These are phyloP conservation scores for Venturia carpophila DNA, from an alignment of 2,329 filamentous ascomycete species.

Conservation along the genomic window DNA sequence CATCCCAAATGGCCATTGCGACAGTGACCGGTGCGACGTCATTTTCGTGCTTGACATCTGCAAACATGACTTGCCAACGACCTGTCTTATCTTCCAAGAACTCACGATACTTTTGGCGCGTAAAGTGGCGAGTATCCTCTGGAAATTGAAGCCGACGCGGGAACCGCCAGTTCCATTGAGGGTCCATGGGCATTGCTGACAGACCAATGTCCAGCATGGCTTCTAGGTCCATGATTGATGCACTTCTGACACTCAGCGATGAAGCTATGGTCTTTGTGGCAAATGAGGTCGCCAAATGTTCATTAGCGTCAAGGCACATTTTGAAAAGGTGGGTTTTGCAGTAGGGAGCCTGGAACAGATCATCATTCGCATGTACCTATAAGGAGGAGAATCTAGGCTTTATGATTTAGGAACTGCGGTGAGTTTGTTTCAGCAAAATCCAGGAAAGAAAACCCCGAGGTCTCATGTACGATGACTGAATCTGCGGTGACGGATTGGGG, in stretches of 20 bases:
- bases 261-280: background rate
- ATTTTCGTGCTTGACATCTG: constrained; percentile 4
- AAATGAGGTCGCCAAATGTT: background rate
- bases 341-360: background rate
- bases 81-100: constrained; percentile 18
- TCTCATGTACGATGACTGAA: background rate
- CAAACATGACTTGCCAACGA: constrained; percentile 18
- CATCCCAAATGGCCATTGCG: constrained; percentile 20
- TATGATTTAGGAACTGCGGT: constrained; percentile 7
- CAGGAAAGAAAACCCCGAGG: background rate
- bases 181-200: constrained; percentile 20
- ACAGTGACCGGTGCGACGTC: background rate
- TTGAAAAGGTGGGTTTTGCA: background rate
- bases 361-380: background rate
- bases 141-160: constrained; percentile 18
- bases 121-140: constrained; percentile 16
- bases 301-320: background rate
- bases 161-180: constrained; percentile 21
- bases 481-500: constrained; percentile 2
- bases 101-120: constrained; percentile 18
- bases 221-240: constrained; percentile 17
- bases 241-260: constrained; percentile 12
- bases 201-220: constrained; percentile 19
- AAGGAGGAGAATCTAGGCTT: background rate
- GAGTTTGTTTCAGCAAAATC: background rate